Evolutionary conservation across 2,329 filamentous ascomycete genomes (phyloP).

Genomic region (Pseudopyricularia cyperi): DNA sequence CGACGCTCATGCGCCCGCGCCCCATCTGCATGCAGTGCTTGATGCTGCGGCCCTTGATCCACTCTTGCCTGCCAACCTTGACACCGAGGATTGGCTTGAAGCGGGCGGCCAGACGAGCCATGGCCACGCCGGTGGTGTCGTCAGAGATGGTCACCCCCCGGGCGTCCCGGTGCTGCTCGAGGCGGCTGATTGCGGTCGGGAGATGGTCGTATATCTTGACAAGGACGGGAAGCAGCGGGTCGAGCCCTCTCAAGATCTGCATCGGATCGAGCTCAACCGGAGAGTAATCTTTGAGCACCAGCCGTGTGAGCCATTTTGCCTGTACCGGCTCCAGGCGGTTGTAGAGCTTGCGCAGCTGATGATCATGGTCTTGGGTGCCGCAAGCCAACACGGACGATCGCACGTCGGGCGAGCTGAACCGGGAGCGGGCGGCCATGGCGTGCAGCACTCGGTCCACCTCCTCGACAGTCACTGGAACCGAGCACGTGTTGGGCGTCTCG

Average conservation of each 20-base stretch:
- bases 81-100: slow-evolving; percentile 43
- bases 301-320: slow-evolving; percentile 75
- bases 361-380: slow-evolving; percentile 14
- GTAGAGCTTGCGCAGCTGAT: slow-evolving; percentile 43
- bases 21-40: slow-evolving; percentile 61
- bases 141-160: not conserved
- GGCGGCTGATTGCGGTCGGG: not conserved
- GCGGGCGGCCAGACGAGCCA: slow-evolving; percentile 14
- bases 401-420: slow-evolving; percentile 57
- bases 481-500: slow-evolving; percentile 35
- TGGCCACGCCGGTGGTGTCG: slow-evolving; percentile 1
- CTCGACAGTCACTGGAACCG: slow-evolving; percentile 45
- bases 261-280: slow-evolving; percentile 48
- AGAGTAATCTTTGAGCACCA: slow-evolving; percentile 66
- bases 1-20: slow-evolving; percentile 52
- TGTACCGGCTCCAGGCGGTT: slow-evolving; percentile 49
- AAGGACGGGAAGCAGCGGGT: slow-evolving; percentile 57
- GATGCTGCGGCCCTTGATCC: slow-evolving; percentile 56
- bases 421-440: slow-evolving; percentile 52
- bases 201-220: slow-evolving; percentile 60
- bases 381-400: slow-evolving; percentile 17
- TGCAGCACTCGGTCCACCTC: slow-evolving; percentile 57
- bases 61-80: slow-evolving; percentile 52
- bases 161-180: not conserved
- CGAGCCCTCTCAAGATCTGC: slow-evolving; percentile 45